Evolutionary conservation across 2,329 filamentous ascomycete species (phyloP), one percentile per base, ranked within the genome.

Genomic region (Lachnellula hyalina): DNA sequence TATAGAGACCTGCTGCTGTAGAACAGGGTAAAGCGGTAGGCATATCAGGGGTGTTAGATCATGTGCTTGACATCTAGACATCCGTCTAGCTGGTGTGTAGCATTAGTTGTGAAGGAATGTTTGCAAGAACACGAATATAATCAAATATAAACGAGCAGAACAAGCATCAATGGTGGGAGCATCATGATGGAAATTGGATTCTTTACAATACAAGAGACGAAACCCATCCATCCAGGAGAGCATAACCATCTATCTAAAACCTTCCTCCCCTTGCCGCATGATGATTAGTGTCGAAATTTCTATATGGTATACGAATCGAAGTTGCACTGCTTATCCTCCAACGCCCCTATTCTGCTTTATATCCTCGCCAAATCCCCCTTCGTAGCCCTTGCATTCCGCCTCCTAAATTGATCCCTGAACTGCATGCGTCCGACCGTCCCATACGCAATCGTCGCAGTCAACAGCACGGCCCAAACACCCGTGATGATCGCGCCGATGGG

Each of bases 401-500:
- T 74, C 65, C 77, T 73, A 71, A 85, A 89, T 61, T 80, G 76
- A 48, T 87, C 82, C 38, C 83, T 77, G 71, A 86, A 87, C 66
- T 80, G 77, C 54, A 87, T 83, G 52, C 87, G 78, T 67, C 85
- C 79, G 55, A 82, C 77, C 4, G 86, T 89, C 53, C 87, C 87
- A 54, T 79, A 78, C 3, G 79, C 85, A 58, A 86, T 81, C 21
- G 78, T 81, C 0, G 70, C 69, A 6, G 83, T 49, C 25, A 85
- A 81, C 19, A 87, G 57, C 0, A 78, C 59, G 2, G 82, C 70
- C 85, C 87, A 91, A 12, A 79, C 65, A 40, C 78, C 73, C 2
- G 81, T 86, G 63, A 91, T 77, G 61, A 89, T 73, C n/a, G 86
- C 73, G 17, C 87, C 87, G 32, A 86, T 74, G 7, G 87, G 87